These are phyloP conservation scores for Stygiomarasmius scandens DNA, from an alignment of 1,284 basidiomycete genomes.

Conservation along the genomic window DNA sequence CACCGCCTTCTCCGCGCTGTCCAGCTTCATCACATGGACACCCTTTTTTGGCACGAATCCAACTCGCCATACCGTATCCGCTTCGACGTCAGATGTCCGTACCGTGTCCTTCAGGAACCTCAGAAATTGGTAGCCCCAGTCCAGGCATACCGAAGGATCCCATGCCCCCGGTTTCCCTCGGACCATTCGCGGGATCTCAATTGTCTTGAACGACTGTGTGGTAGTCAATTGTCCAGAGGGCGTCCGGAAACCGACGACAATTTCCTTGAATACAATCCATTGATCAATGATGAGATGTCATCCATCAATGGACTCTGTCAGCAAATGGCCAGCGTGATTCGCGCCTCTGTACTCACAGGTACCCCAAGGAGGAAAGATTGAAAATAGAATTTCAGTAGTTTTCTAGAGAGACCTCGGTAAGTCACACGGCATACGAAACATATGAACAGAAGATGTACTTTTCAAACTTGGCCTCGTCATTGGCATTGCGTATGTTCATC, in stretches of 20 bases:
- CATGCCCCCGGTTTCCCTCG: constrained; percentile 74
- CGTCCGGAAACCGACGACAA: constrained; percentile 92
- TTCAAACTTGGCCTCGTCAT: constrained; percentile 81
- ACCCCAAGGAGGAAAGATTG: constrained; percentile 94
- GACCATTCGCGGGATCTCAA: constrained; percentile 73
- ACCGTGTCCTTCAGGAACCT: constrained; percentile 51
- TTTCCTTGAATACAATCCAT: constrained; percentile 51
- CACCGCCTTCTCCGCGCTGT: constrained; percentile 51
- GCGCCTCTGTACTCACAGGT: constrained; percentile 60
- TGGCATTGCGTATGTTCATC: constrained; percentile 67
- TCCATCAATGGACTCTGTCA: not conserved
- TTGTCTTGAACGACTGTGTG: constrained; percentile 71
- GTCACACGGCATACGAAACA: not conserved
- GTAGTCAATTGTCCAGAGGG: constrained; percentile 68
- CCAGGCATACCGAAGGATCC: constrained; percentile 77
- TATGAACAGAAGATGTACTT: constrained; percentile 51
- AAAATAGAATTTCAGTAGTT: constrained; percentile 93
- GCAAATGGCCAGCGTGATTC: not conserved
- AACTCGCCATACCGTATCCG: constrained; percentile 64
- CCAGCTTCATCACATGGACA: constrained; percentile 47
- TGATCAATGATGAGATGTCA: constrained; percentile 8
- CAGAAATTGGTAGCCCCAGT: constrained; percentile 73
- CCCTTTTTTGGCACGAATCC: constrained; percentile 61
- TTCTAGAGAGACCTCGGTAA: constrained; percentile 46
- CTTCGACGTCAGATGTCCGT: constrained; percentile 21